These are phyloP conservation scores for Tilletia indica DNA, from an alignment of 1,284 basidiomycete species.

Conservation along the genomic window DNA sequence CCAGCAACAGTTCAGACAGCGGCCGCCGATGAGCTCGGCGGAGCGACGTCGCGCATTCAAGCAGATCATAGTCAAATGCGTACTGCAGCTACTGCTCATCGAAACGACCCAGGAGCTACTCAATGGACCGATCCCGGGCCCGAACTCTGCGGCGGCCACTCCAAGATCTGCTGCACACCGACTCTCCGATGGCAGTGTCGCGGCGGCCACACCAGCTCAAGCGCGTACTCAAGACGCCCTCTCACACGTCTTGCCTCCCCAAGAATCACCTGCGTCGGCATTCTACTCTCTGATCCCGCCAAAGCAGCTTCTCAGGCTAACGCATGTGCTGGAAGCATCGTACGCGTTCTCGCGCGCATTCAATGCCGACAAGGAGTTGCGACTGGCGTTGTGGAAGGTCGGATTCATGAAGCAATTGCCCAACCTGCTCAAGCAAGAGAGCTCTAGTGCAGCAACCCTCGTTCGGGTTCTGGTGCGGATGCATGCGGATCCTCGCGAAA, in stretches of 20 bases:
- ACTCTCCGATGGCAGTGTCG: no score
- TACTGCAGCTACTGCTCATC: conserved; percentile 91
- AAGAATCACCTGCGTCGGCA: conserved; percentile 17
- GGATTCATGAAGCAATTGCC: conserved; percentile 99
- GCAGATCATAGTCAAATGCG: conserved; percentile 99
- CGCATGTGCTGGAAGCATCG: conserved; percentile 90
- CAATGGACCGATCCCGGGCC: conserved; percentile 57
- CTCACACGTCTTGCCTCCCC: conserved; percentile 3
- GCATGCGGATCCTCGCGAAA: conserved; percentile 86
- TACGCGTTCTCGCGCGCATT: conserved; percentile 96
- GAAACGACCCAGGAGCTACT: conserved; percentile 96
- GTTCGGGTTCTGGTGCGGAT: conserved; percentile 88
- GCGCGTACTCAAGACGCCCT: conserved; percentile 51
- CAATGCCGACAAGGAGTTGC: conserved; percentile 96
- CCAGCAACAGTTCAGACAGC: not conserved
- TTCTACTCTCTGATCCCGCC: conserved; percentile 94
- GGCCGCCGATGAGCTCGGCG: conserved; percentile 59
- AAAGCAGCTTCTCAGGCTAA: conserved; percentile 83
- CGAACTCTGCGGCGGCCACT: not conserved
- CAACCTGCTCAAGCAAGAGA: conserved; percentile 97
- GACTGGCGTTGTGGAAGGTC: conserved; percentile 98
- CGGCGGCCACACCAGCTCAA: conserved; percentile 22
- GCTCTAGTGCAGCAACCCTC: conserved; percentile 89
- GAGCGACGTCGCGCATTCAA: conserved; percentile 90
- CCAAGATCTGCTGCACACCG: not conserved